Percentiles rank a stretch among this genome's conserved stretches.
Evolutionary conservation across 1,284 basidiomycete species (phyloP).

Genomic region (Ceratorhiza oryzae-sativae): DNA sequence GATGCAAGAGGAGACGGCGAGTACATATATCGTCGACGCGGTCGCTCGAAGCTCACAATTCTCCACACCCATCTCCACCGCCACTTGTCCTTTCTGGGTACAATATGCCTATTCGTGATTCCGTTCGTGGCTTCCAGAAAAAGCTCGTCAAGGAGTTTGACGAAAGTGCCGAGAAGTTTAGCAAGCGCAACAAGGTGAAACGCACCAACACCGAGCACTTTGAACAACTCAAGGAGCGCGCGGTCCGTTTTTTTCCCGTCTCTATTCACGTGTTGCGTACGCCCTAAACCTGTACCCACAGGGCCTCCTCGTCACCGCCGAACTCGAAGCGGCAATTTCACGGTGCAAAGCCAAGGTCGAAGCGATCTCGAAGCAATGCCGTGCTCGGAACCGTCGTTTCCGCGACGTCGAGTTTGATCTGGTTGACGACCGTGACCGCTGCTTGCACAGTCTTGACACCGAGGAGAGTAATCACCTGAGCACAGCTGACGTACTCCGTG

Average conservation of each 20-base stretch:
- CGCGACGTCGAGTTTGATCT: conserved; percentile 62
- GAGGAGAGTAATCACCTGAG: conserved; percentile 40
- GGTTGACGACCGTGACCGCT: conserved; percentile 55
- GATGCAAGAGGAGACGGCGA: background rate
- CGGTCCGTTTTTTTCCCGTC: conserved; percentile 3
- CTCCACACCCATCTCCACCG: background rate
- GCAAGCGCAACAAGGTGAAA: conserved; percentile 32
- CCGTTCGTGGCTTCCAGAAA: conserved; percentile 34
- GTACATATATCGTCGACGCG: background rate
- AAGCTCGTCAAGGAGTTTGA: conserved; percentile 6
- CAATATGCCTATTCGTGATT: conserved; percentile 29
- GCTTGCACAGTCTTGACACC: conserved; percentile 54
- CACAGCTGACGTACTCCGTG: conserved; percentile 53
- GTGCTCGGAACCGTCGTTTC: conserved; percentile 24
- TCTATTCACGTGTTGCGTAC: too few relatives aligned
- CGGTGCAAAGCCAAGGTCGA: conserved; percentile 41
- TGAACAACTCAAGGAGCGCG: conserved; percentile 28
- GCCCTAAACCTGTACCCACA: background rate
- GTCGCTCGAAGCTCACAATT: too few relatives aligned
- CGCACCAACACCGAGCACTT: conserved; percentile 36
- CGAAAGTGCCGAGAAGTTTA: conserved; percentile 5
- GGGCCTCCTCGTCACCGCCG: conserved; percentile 43
- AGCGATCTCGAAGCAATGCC: conserved; percentile 44
- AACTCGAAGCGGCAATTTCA: conserved; percentile 40
- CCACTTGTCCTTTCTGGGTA: background rate